Conservation (phyloP, 1,139 yeast species). For the Sugiyamaella sp. region DNA sequence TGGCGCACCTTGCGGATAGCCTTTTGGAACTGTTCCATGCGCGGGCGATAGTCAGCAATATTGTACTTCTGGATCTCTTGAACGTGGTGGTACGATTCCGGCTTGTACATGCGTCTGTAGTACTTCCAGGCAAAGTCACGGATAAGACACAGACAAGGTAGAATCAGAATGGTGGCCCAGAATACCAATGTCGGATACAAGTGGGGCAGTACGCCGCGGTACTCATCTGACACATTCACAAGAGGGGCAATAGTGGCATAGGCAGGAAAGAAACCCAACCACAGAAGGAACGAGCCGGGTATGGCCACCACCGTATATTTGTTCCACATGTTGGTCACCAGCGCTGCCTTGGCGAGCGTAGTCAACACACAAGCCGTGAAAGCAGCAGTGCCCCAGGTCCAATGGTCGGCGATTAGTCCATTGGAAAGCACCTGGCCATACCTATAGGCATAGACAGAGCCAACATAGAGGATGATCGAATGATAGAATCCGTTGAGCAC, state of each 20-base stretch:
- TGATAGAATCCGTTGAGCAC: conserved; percentile 93
- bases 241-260: conserved; percentile 86
- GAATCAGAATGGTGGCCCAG: conserved; percentile 81
- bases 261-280: conserved; percentile 86
- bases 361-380: conserved; percentile 88
- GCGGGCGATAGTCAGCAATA: conserved; percentile 90
- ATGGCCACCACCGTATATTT: conserved; percentile 89
- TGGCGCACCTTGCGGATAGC: conserved; percentile 97
- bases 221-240: conserved; percentile 81
- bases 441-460: conserved; percentile 68
- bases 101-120: conserved; percentile 86
- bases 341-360: conserved; percentile 92
- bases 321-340: conserved; percentile 93
- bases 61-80: conserved; percentile 97
- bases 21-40: conserved; percentile 95
- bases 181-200: conserved; percentile 78
- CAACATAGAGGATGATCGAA: conserved; percentile 79
- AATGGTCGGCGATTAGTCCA: conserved; percentile 83
- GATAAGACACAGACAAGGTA: conserved; percentile 74
- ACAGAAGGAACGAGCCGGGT: conserved; percentile 86
- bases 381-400: conserved; percentile 94
- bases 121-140: conserved; percentile 95
- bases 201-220: conserved; percentile 73
- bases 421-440: conserved; percentile 65
- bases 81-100: conserved; percentile 90